Base-by-base conservation (phyloP, 495 filamentous ascomycete species). In the Thermochaetoides thermophila region DNA sequence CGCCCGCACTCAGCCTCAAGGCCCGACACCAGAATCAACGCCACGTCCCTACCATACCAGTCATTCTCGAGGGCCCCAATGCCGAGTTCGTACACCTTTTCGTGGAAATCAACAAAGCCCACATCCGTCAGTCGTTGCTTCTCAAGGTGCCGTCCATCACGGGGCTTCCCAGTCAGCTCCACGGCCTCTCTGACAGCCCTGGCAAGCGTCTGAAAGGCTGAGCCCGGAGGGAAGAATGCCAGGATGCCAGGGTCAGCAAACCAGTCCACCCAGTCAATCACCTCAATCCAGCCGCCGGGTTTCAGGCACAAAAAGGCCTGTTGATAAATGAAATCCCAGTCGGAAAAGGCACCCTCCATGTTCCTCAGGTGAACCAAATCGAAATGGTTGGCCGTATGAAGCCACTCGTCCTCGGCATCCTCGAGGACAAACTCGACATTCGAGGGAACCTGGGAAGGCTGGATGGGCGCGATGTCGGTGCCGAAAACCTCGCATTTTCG, bases 381-480 rank as follows among this genome's bases (percentile, higher is more conserved):
- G 39, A 78, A 78, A 8, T 68, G 52, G 20, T 75, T 53, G 20
- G 56, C 53, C 20, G 63, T 64, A 23, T 56, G 62, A 28, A 71
- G 63, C 71, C 69, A 65, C 32, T 69, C 64, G 29, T 67, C 51
- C 38, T 71, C 69, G 29, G 76, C 76, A 41, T 81, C 69, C 39
- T 79, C 75, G 17, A 83, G 66, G 49, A 81, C 73, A 49, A 81
- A 81, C 45, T 63, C 73, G 28, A 81, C 61, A 43, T 81, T 83
- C 21, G 68, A 66, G 22, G 77, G 69, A 1, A 57, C 68, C 35
- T 53, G 66, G 17, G 49, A 67, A 33, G 52, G 63, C 46, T 55
- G 74, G 31, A 72, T 68, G 36, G 64, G 59, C n/a, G 68, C 66
- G 20, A 81, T 76, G 37, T 81, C 78, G 18, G 74, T 77, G 13